These are phyloP conservation scores for Cyanodermella asteris DNA, from an alignment of 2,329 filamentous ascomycete species.

Conservation along the genomic window DNA sequence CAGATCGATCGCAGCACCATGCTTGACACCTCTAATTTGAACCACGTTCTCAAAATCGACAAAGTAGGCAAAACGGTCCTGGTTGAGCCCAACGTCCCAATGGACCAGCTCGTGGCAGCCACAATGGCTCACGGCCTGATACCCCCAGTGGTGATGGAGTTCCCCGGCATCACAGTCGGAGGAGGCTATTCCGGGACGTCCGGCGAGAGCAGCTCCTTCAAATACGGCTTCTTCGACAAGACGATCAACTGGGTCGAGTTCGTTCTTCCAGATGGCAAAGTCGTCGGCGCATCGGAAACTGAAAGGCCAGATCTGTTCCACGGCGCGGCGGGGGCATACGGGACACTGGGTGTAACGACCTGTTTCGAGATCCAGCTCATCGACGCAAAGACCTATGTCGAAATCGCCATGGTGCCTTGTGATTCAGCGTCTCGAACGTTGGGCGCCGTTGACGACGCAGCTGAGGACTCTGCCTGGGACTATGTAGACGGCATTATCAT, in stretches of 20 bases:
- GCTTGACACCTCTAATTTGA: slow-evolving; percentile 44
- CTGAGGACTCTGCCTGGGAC: slow-evolving; percentile 30
- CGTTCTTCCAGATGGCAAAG: slow-evolving; percentile 37
- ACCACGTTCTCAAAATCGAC: slow-evolving; percentile 40
- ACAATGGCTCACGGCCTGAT: slow-evolving; percentile 34
- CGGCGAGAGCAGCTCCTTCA: slow-evolving; percentile 48
- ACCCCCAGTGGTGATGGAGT: slow-evolving; percentile 48
- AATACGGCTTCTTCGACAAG: slow-evolving; percentile 42
- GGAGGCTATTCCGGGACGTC: slow-evolving; percentile 46
- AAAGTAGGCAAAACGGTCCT: slow-evolving; percentile 29
- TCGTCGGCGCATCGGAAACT: slow-evolving; percentile 29
- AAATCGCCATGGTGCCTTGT: slow-evolving; percentile 25
- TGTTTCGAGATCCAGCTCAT: slow-evolving; percentile 27
- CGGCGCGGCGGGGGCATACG: slow-evolving; percentile 42
- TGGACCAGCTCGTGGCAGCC: slow-evolving; percentile 39
- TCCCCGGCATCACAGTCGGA: slow-evolving; percentile 49
- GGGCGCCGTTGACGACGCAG: slow-evolving; percentile 20
- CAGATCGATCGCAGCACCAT: slow-evolving; percentile 27
- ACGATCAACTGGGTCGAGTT: slow-evolving; percentile 42
- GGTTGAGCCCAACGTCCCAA: slow-evolving; percentile 49
- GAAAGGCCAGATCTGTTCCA: slow-evolving; percentile 38
- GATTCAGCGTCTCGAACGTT: slow-evolving; percentile 16
- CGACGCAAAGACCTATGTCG: slow-evolving; percentile 25
- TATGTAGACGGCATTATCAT: slow-evolving; percentile 53
- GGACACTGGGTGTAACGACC: slow-evolving; percentile 45